phyloP scores from a whole-genome alignment of 2,329 filamentous ascomycete genomes.

The Penicillium decumbens region DNA sequence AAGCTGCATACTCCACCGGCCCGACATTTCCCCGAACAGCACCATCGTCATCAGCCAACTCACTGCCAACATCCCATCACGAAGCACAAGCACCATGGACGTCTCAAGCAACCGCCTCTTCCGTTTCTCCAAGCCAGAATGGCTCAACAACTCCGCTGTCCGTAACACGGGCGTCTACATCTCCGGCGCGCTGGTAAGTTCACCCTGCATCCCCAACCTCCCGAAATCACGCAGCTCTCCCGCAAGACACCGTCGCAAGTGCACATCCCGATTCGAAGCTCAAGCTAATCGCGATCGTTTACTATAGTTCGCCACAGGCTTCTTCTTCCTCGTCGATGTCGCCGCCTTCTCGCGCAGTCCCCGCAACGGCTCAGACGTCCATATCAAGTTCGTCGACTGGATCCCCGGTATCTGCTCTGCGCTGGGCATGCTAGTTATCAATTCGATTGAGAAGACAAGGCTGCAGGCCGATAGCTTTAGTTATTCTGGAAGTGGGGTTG shows the following conservation, averaged over 20 bases:
- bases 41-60: constrained; percentile 17
- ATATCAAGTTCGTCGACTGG: constrained; percentile 69
- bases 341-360: constrained; percentile 59
- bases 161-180: constrained; percentile 63
- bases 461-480: constrained; percentile 61
- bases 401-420: constrained; percentile 66
- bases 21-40: constrained; percentile 15
- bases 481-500: constrained; percentile 61
- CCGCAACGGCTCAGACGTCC: constrained; percentile 57
- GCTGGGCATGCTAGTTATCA: constrained; percentile 68
- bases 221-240: neutral
- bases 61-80: constrained; percentile 6
- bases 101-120: constrained; percentile 56
- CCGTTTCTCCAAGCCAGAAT: constrained; percentile 62
- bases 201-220: constrained; percentile 6
- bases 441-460: constrained; percentile 65
- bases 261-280: neutral
- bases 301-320: constrained; percentile 61
- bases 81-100: constrained; percentile 29
- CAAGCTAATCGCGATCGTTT: neutral
- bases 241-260: no score
- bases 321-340: constrained; percentile 66
- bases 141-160: constrained; percentile 61
- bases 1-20: constrained; percentile 3
- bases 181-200: constrained; percentile 59